Evolutionary conservation across 2,329 filamentous ascomycete genomes (phyloP).

Genomic region (Fusarium nodosum): DNA sequence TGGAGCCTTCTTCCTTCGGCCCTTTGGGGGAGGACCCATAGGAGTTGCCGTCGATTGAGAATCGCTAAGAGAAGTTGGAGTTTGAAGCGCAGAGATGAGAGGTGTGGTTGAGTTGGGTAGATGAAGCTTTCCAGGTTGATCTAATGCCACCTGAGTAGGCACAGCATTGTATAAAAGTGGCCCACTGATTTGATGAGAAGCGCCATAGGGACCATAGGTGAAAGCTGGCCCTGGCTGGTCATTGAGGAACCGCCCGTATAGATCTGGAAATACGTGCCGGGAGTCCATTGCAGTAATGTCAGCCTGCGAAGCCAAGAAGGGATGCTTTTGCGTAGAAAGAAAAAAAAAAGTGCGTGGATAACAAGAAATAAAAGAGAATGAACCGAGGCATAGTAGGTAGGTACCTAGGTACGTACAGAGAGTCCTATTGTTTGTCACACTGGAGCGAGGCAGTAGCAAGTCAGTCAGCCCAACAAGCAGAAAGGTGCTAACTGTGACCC

Average conservation of each 20-base stretch:
- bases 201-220: background rate
- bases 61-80: accelerated
- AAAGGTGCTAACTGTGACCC: background rate
- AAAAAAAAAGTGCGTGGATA: no score
- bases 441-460: background rate
- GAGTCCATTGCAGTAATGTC: background rate
- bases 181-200: background rate
- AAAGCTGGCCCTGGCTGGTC: no score
- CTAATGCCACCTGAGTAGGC: background rate
- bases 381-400: no score
- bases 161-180: accelerated
- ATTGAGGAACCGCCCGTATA: no score
- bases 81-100: accelerated
- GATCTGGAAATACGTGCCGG: background rate
- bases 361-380: no score
- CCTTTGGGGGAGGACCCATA: background rate
- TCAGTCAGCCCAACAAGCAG: background rate
- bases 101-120: accelerated
- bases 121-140: accelerated
- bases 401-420: no score
- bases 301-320: accelerated
- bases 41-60: accelerated
- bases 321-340: no score
- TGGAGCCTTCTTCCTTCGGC: slow-evolving; percentile 7
- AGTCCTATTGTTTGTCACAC: background rate